Evolutionary conservation across 495 filamentous ascomycete species (phyloP).

Genomic region (Tuber calosporum): DNA sequence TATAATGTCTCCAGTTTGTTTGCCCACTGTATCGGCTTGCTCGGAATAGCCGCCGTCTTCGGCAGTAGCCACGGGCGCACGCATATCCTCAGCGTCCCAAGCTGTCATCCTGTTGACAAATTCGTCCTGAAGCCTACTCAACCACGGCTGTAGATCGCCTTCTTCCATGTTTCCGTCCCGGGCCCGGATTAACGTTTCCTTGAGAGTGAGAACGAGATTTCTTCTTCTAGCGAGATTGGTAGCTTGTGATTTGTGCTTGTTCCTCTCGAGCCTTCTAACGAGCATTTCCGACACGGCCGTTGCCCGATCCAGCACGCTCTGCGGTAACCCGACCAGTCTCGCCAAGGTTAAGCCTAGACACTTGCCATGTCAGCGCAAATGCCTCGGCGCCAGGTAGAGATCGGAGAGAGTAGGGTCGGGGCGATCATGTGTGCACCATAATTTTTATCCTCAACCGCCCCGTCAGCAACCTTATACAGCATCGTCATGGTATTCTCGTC

Average conservation of each 20-base stretch:
- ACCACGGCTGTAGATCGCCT: conserved; percentile 54
- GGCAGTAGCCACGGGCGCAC: not conserved
- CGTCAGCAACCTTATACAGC: conserved; percentile 71
- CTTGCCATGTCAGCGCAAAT: not conserved
- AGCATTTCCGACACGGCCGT: conserved; percentile 56
- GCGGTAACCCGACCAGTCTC: conserved; percentile 64
- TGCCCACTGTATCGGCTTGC: not conserved
- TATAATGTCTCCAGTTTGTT: not conserved
- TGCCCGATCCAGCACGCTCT: conserved; percentile 51
- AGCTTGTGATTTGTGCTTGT: conserved; percentile 53
- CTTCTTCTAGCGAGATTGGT: conserved; percentile 55
- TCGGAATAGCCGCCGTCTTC: not conserved
- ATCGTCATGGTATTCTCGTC: conserved; percentile 58
- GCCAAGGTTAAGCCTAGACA: conserved; percentile 59
- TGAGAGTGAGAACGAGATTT: conserved; percentile 65
- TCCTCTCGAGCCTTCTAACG: conserved; percentile 53
- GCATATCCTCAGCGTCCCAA: conserved; percentile 45
- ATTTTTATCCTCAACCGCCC: conserved; percentile 61
- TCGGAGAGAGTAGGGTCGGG: not conserved
- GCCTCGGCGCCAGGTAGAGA: not conserved
- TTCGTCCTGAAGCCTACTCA: conserved; percentile 65
- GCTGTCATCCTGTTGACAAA: conserved; percentile 66
- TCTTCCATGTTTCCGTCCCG: conserved; percentile 61
- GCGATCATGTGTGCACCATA: conserved; percentile 52
- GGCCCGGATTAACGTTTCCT: conserved; percentile 68